A percentile compares a stretch with the other conserved stretches of the same genome.
Conservation (phyloP, 306 rosid species). For the Castanea sativa region DNA sequence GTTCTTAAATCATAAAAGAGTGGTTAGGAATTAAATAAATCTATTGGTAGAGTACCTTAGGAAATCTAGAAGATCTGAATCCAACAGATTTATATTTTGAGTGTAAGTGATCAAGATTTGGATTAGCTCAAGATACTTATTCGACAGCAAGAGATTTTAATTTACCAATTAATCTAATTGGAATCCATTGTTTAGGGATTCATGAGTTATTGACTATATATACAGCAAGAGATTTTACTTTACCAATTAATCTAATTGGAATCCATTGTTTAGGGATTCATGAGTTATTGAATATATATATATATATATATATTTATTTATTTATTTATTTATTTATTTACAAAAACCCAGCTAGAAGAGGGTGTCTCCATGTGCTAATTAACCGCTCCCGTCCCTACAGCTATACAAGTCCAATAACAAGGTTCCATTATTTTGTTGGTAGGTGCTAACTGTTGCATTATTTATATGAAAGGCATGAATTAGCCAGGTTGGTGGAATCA, state of each 20-base stretch:
- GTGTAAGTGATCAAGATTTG: too few species aligned
- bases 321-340: neutral
- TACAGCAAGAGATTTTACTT: neutral
- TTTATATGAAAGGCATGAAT: slow-evolving; percentile 26
- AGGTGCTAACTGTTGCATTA: neutral
- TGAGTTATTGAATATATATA: neutral
- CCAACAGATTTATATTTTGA: too few species aligned
- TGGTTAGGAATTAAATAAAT: too few species aligned
- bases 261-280: neutral
- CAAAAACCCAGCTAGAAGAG: slow-evolving; percentile 24
- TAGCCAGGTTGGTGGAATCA: slow-evolving; percentile 65
- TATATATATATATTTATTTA: neutral
- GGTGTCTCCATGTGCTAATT: slow-evolving; percentile 53
- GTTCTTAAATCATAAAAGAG: too few species aligned
- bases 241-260: too few species aligned
- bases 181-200: neutral
- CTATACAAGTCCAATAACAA: slow-evolving; percentile 25
- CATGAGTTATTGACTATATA: neutral
- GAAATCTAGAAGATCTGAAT: too few species aligned
- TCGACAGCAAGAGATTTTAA: too few species aligned
- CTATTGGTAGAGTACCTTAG: too few species aligned
- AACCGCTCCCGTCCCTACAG: slow-evolving; percentile 39
- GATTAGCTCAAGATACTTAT: too few species aligned
- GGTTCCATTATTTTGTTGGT: slow-evolving; percentile 14
- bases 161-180: too few species aligned